Base-by-base conservation (phyloP, 2,329 filamentous ascomycete species). In the Talaromyces sp. region DNA sequence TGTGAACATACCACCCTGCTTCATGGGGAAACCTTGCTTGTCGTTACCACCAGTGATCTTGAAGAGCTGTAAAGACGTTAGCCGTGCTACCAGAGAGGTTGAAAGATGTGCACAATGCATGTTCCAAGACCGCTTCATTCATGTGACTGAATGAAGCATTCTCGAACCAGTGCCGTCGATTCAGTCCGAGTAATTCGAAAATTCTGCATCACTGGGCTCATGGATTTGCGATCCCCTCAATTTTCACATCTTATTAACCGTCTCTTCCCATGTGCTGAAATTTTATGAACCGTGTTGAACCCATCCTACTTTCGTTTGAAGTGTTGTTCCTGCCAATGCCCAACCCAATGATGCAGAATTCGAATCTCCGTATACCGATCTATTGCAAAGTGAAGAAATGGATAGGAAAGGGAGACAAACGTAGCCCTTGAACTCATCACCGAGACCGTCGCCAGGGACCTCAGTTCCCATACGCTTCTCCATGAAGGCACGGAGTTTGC, bases 21-120 rank as follows among this genome's bases (percentile, higher is more conserved):
- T 99, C 95, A 99, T 99, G 76, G 95, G 95, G 89, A 99, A 99
- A 87, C 95, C 78, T 79, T 99, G 96, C 92, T 99, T 99, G 91
- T 99, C 95, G 91, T 99, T 99, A 81, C 96, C 95, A 80, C 95
- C 96, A 78, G 95, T 99, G 87, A 99, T 98, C 82, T 89, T 90
- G 90, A 99, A 93, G 86, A 99, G 90, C 64, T 65, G 60, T 43
- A 59, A 24, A 13, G 33, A 47, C 16, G 41, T 43, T 43, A 43
- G 41, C 41, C 5, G 19, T 43, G 16, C 41, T 19, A 19, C 3
- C 41, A 43, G 41, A 43, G 4, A 16, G 8, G 2, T 43, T 43
- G 41, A 16, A 16, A 6, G 14, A 8, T 14, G 24, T 50, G 47
- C 47, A 31, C 4, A 37, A 11, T 37, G 33, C 13, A 35, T 35